Conservation (phyloP, 345 rosid genomes). For the Dipteronia sinensis region DNA sequence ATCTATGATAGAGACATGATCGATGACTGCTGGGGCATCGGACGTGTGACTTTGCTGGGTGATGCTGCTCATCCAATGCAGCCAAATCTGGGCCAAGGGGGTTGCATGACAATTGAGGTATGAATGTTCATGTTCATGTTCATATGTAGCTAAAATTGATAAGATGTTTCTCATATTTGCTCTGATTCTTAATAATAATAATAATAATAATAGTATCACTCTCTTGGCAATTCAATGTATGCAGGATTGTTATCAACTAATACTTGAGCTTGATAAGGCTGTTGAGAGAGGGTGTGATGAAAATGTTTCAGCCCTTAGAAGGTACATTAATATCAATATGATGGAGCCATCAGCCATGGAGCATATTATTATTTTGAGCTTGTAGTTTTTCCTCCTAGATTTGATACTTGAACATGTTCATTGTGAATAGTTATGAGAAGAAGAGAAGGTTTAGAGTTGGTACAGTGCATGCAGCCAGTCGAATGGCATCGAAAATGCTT, state of each 20-base stretch:
- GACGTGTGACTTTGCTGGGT: conserved; percentile 29
- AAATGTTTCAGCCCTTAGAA: conserved; percentile 21
- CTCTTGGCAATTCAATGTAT: background rate
- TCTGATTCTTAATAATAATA: too few species aligned
- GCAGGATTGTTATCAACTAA: conserved; percentile 29
- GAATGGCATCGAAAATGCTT: conserved; percentile 30
- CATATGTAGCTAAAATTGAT: background rate
- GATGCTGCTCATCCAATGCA: conserved; percentile 36
- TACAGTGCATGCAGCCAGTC: conserved; percentile 17
- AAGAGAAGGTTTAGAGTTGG: conserved; percentile 26
- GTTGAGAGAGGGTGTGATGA: conserved; percentile 2
- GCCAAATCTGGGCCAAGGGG: conserved; percentile 33
- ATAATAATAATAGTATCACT: background rate
- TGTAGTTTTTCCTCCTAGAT: too few species aligned
- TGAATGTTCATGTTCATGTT: background rate
- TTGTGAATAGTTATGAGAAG: conserved; percentile 15
- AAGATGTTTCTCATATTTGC: too few species aligned
- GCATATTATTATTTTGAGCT: too few species aligned
- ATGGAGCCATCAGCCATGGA: too few species aligned
- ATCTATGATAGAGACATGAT: conserved; percentile 31
- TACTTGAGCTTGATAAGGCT: conserved; percentile 23
- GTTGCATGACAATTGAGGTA: conserved; percentile 38
- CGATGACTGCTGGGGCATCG: conserved; percentile 27
- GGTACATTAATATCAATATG: conserved; percentile 8
- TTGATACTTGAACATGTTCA: too few species aligned